phyloP scores from a whole-genome alignment of 1,139 yeast genomes.

The Yamadazyma oceani region DNA sequence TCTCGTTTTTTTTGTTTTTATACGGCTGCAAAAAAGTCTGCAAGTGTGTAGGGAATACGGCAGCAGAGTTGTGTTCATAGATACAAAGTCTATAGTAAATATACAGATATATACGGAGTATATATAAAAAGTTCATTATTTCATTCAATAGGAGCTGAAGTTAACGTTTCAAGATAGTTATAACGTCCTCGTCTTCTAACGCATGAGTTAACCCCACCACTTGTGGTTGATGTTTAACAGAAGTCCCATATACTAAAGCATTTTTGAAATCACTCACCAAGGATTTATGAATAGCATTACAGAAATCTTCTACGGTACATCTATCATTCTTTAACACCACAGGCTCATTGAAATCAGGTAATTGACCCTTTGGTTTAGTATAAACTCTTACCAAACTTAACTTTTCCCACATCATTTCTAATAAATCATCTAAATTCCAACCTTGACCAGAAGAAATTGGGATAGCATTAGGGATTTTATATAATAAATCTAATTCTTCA shows the following conservation, averaged over 20 bases:
- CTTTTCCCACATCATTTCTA: constrained; percentile 93
- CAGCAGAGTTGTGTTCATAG: not conserved
- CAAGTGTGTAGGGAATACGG: not conserved
- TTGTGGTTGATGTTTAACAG: constrained; percentile 98
- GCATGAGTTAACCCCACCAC: constrained; percentile 82
- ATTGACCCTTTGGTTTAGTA: constrained; percentile 92
- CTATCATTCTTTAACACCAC: constrained; percentile 83
- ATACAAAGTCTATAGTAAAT: not conserved
- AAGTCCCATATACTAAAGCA: constrained; percentile 87
- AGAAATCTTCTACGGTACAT: constrained; percentile 90
- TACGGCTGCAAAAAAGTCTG: not conserved
- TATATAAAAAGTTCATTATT: constrained; percentile 1
- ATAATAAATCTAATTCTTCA: constrained; percentile 85
- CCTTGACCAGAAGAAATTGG: constrained; percentile 95
- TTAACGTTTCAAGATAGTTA: constrained; percentile 80
- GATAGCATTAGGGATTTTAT: constrained; percentile 93
- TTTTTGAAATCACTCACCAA: constrained; percentile 89
- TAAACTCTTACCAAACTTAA: constrained; percentile 89
- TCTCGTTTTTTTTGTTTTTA: not conserved
- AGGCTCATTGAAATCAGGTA: constrained; percentile 94
- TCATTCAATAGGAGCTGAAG: not conserved
- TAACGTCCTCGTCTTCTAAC: constrained; percentile 94
- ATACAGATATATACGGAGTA: constrained; percentile 1
- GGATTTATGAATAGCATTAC: constrained; percentile 94
- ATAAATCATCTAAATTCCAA: constrained; percentile 93